These are phyloP conservation scores for Lyophyllum shimeji DNA, from an alignment of 768 basidiomycete species.

Conservation along the genomic window DNA sequence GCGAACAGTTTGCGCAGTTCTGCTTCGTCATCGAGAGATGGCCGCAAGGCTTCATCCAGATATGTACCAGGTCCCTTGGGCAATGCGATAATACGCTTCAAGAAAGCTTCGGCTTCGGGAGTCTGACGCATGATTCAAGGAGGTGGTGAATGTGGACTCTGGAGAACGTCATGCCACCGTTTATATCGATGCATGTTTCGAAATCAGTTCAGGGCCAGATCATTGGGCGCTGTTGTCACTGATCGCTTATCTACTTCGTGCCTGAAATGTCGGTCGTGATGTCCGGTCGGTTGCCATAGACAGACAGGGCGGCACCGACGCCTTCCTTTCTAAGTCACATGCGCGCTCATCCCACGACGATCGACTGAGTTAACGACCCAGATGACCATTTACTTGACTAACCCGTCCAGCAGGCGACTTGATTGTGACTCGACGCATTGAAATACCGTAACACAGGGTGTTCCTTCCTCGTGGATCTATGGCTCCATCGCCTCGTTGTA, in stretches of 20 bases:
- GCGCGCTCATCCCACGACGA: neutral
- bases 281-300: neutral
- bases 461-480: neutral
- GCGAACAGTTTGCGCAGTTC: conserved; percentile 56
- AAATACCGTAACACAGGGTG: neutral
- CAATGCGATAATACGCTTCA: conserved; percentile 20
- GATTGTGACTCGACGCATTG: neutral
- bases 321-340: neutral
- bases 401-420: neutral
- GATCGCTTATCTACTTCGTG: neutral
- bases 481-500: neutral
- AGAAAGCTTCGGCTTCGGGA: conserved; percentile 23
- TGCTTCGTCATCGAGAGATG: conserved; percentile 57
- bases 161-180: neutral
- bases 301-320: neutral
- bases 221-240: neutral
- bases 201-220: neutral
- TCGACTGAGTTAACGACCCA: too few species aligned
- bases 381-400: neutral
- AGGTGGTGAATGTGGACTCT: neutral
- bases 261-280: neutral
- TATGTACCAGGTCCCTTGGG: conserved; percentile 27
- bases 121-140: conserved; percentile 19
- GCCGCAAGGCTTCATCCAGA: conserved; percentile 46
- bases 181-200: neutral